phyloP scores from a whole-genome alignment of 2,329 filamentous ascomycete genomes.

The Emmonsiellopsis sp. region DNA sequence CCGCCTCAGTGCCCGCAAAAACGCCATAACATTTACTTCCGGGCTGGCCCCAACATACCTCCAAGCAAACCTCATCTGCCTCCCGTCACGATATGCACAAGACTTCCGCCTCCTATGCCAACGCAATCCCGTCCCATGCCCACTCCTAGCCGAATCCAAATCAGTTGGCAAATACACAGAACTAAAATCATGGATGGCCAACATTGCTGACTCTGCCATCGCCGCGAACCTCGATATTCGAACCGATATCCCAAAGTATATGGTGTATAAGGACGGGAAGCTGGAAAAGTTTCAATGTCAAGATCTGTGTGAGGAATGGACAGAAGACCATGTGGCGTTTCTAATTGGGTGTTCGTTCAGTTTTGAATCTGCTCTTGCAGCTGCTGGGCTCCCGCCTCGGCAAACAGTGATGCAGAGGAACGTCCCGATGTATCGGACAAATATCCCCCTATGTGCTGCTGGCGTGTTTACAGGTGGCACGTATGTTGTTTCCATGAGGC shows the following conservation, averaged over 20 bases:
- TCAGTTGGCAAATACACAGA: constrained; percentile 32
- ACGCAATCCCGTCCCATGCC: constrained; percentile 55
- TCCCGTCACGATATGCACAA: constrained; percentile 46
- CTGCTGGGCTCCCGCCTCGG: constrained; percentile 42
- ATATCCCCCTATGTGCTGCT: constrained; percentile 45
- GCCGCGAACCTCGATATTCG: constrained; percentile 45
- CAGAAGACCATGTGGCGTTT: constrained; percentile 50
- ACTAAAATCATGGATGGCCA: constrained; percentile 30
- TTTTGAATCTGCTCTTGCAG: constrained; percentile 49
- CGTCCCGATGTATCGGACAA: constrained; percentile 54
- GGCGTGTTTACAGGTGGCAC: constrained; percentile 48
- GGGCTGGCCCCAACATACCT: constrained; percentile 47
- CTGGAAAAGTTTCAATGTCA: constrained; percentile 28
- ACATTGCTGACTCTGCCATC: constrained; percentile 21
- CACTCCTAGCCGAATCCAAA: constrained; percentile 46
- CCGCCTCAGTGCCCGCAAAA: constrained; percentile 1
- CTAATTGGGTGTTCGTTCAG: constrained; percentile 56
- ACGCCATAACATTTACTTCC: constrained; percentile 32
- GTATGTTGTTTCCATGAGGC: constrained; percentile 56
- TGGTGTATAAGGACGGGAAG: constrained; percentile 45
- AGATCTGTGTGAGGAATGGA: constrained; percentile 46
- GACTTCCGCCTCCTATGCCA: constrained; percentile 52
- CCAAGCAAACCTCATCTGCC: constrained; percentile 54
- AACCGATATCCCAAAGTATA: constrained; percentile 49
- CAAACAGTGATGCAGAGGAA: constrained; percentile 42